Percentiles rank a stretch among this genome's conserved stretches.
Evolutionary conservation across 2,329 filamentous ascomycete species (phyloP).

Genomic region (Ceratocystis cacaofunesta): DNA sequence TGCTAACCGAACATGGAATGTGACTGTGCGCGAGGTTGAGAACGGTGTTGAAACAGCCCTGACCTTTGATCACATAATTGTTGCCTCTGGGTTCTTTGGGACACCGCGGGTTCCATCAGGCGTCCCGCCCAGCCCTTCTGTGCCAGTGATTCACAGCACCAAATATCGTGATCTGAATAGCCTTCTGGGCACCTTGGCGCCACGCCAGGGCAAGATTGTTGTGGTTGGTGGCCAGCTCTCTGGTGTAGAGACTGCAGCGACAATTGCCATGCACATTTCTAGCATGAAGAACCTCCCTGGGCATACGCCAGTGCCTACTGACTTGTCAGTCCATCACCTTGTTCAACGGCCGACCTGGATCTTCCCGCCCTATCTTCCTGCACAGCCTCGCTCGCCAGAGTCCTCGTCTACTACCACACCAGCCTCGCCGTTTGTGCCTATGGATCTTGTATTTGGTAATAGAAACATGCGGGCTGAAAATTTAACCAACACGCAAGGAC

Average conservation of each 20-base stretch:
- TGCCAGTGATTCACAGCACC: conserved; percentile 54
- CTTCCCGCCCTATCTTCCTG: conserved; percentile 44
- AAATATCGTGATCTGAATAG: conserved; percentile 41
- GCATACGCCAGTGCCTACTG: conserved; percentile 26
- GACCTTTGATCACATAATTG: conserved; percentile 56
- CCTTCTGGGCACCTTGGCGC: conserved; percentile 29
- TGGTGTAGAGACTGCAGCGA: conserved; percentile 60
- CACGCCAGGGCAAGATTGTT: conserved; percentile 44
- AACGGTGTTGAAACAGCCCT: conserved; percentile 26
- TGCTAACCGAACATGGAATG: conserved; percentile 27
- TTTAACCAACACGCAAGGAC: conserved; percentile 48
- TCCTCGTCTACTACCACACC: not conserved
- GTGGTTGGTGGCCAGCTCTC: conserved; percentile 74
- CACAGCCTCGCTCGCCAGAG: conserved; percentile 20
- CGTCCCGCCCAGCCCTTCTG: conserved; percentile 22
- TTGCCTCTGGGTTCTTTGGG: conserved; percentile 66
- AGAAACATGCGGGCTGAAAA: conserved; percentile 39
- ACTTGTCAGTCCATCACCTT: conserved; percentile 52
- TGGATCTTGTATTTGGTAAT: conserved; percentile 62
- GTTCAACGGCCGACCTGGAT: conserved; percentile 57
- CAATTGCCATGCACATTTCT: conserved; percentile 57
- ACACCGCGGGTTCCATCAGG: conserved; percentile 37
- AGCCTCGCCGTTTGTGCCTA: conserved; percentile 44
- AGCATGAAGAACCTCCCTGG: conserved; percentile 40
- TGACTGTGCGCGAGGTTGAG: conserved; percentile 26